A percentile compares a stretch with the other conserved stretches of the same genome.
phyloP scores from a whole-genome alignment of 139 green algal genomes.

The Eudorina sp. region DNA sequence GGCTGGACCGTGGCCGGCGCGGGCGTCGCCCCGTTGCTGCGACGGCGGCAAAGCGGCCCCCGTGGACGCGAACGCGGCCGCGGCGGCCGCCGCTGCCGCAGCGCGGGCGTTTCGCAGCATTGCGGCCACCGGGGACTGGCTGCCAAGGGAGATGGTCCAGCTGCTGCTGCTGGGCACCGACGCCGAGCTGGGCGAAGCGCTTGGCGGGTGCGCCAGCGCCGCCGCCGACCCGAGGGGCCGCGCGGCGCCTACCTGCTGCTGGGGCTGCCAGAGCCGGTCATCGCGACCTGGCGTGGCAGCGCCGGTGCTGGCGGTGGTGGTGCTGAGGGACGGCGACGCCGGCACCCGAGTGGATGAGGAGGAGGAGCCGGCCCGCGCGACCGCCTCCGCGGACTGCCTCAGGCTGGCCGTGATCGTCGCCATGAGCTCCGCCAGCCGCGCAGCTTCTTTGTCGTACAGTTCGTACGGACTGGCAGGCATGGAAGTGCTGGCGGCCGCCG shows the following conservation, averaged over 20 bases:
- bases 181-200: background rate
- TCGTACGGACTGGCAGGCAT: slow-evolving; percentile 8
- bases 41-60: background rate
- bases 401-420: slow-evolving; percentile 16
- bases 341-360: too few species aligned
- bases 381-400: slow-evolving; percentile 3
- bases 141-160: background rate
- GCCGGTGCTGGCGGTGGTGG: background rate
- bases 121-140: background rate
- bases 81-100: background rate
- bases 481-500: background rate
- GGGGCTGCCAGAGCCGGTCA: background rate
- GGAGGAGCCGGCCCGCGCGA: background rate
- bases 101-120: background rate
- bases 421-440: slow-evolving; percentile 23
- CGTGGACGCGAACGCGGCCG: background rate
- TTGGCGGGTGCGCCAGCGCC: background rate
- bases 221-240: background rate
- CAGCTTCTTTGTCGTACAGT: slow-evolving; percentile 28
- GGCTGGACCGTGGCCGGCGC: too few species aligned
- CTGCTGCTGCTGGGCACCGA: background rate
- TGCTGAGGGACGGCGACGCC: background rate
- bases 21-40: too few species aligned
- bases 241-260: background rate
- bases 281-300: background rate